These are phyloP conservation scores for Durio zibethinus DNA, from an alignment of 345 rosid species.

Conservation along the genomic window DNA sequence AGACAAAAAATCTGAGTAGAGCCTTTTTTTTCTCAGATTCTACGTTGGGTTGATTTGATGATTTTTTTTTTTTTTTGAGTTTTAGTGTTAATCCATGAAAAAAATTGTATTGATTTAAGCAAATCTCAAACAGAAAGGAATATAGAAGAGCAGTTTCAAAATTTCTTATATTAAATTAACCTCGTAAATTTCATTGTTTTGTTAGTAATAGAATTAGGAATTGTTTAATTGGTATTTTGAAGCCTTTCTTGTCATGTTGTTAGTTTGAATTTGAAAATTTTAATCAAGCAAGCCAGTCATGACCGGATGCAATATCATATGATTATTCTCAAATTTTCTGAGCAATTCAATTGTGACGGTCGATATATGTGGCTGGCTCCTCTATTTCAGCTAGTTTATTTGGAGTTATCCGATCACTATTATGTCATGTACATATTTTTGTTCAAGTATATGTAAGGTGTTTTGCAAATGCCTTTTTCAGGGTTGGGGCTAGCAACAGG, in stretches of 20 bases:
- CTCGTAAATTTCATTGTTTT: neutral
- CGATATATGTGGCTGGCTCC: neutral
- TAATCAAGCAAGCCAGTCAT: neutral
- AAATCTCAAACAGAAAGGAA: too few species aligned
- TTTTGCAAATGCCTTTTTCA: neutral
- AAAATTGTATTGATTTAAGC: too few species aligned
- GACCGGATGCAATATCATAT: neutral
- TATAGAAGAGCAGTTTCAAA: neutral
- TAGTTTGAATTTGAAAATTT: neutral
- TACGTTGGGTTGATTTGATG: too few species aligned
- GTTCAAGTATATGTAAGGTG: neutral
- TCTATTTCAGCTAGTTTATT: neutral
- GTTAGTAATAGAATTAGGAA: neutral
- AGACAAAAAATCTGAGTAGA: too few species aligned
- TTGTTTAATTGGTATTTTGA: neutral
- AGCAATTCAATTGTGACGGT: neutral
- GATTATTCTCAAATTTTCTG: neutral
- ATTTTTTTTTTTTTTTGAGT: too few species aligned
- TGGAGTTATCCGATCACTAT: neutral
- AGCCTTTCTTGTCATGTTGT: neutral
- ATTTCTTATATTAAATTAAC: neutral
- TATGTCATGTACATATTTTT: neutral
- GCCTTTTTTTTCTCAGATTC: too few species aligned
- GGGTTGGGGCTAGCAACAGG: slow-evolving; percentile 17
- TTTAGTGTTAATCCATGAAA: too few species aligned